Conservation (phyloP, 805 yeast genomes). For the Vanderwaltozyma verrucispora region DNA sequence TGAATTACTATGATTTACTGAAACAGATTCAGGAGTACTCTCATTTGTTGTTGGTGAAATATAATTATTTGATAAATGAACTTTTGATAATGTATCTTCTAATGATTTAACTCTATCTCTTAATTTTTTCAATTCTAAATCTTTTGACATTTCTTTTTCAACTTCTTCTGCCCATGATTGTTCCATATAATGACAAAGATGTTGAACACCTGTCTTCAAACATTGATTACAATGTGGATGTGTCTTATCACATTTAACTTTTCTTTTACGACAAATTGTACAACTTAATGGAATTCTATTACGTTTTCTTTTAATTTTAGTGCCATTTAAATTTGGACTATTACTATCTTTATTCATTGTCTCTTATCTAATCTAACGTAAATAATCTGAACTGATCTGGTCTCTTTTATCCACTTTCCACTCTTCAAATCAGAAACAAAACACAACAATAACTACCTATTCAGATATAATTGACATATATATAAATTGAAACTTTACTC, state of each 20-base stretch:
- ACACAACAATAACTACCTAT: no score
- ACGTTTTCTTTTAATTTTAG: conserved; percentile 30
- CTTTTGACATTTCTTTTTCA: conserved; percentile 41
- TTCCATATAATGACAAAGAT: conserved; percentile 46
- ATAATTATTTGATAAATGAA: conserved; percentile 9
- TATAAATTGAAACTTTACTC: no score
- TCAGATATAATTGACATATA: no score
- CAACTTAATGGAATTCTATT: conserved; percentile 40
- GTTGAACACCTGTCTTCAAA: conserved; percentile 47
- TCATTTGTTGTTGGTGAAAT: conserved; percentile 1
- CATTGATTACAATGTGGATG: conserved; percentile 50
- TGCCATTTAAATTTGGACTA: no score
- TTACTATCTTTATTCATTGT: no score
- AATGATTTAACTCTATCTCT: conserved; percentile 43
- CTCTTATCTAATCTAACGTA: no score
- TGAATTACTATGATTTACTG: conserved; percentile 2
- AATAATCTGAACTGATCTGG: no score
- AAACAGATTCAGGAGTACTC: conserved; percentile 1
- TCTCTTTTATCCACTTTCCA: no score
- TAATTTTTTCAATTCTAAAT: conserved; percentile 40
- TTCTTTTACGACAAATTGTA: conserved; percentile 39
- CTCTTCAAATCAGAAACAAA: no score
- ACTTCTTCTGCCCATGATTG: conserved; percentile 47
- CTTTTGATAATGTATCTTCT: conserved; percentile 35
- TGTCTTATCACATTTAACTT: conserved; percentile 40